Conservation (phyloP, 2,329 filamentous ascomycete species). For the Tolypocladium album region DNA sequence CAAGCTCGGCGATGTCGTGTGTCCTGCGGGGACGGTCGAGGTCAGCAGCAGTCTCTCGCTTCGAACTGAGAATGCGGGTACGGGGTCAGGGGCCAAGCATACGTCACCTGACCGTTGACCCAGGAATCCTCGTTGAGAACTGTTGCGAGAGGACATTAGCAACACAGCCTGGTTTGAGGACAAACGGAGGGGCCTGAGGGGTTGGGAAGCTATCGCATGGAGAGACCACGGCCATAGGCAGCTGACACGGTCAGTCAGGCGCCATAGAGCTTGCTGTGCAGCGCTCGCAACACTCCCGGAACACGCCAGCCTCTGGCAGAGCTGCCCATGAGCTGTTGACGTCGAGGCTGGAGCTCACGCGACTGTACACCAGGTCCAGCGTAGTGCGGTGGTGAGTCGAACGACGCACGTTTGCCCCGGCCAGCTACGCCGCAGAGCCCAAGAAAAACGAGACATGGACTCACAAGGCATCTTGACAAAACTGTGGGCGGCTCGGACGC, state of each 20-base stretch:
- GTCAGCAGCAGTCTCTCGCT: constrained; percentile 8
- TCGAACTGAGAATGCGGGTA: background rate
- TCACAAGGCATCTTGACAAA: constrained; percentile 27
- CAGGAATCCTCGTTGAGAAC: constrained; percentile 28
- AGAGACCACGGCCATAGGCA: background rate
- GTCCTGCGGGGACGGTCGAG: constrained; percentile 26
- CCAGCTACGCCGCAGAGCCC: background rate
- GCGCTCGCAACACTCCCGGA: background rate
- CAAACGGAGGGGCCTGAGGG: background rate
- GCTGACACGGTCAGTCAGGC: background rate
- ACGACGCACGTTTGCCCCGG: background rate
- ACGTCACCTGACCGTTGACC: constrained; percentile 27
- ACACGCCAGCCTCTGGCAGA: background rate
- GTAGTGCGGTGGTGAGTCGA: background rate
- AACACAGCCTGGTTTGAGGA: background rate
- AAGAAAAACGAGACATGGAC: constrained; percentile 9
- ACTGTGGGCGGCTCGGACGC: constrained; percentile 12
- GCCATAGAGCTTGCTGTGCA: background rate
- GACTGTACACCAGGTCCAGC: background rate
- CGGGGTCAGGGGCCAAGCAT: constrained; percentile 8
- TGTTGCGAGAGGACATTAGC: constrained; percentile 8
- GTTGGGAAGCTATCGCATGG: background rate
- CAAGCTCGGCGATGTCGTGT: constrained; percentile 58
- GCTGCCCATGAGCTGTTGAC: background rate
- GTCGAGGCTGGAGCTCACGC: background rate